phyloP scores from a whole-genome alignment of 1,284 basidiomycete species.

The Violaceomyces palustris region DNA sequence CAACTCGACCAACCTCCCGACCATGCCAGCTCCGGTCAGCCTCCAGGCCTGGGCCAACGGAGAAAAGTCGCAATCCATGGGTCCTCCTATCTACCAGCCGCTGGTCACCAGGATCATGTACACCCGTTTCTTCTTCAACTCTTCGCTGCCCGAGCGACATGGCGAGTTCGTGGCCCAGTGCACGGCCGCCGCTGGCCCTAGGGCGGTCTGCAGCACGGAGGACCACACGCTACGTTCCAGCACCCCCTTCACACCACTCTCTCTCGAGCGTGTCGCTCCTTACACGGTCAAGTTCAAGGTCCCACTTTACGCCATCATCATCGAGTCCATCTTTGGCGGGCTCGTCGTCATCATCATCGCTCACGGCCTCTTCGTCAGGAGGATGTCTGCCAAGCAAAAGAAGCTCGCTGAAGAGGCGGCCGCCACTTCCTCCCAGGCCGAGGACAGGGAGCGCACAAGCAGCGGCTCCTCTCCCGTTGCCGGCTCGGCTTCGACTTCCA shows the following conservation, averaged over 20 bases:
- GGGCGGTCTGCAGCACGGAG: constrained; percentile 34
- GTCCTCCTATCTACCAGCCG: constrained; percentile 24
- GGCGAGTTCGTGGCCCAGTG: constrained; percentile 30
- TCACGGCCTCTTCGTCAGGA: constrained; percentile 28
- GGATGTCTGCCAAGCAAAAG: constrained; percentile 27
- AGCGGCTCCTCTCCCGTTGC: too few relatives aligned
- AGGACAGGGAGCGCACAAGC: too few relatives aligned
- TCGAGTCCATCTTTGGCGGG: constrained; percentile 19
- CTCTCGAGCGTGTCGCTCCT: constrained; percentile 11
- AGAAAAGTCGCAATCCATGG: constrained; percentile 24
- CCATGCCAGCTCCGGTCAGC: constrained; percentile 25
- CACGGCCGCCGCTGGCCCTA: constrained; percentile 7
- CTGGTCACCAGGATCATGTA: constrained; percentile 33
- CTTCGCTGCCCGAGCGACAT: constrained; percentile 28
- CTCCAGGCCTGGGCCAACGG: constrained; percentile 40
- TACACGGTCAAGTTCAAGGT: constrained; percentile 10
- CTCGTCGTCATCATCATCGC: constrained; percentile 35
- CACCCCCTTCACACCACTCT: too few relatives aligned
- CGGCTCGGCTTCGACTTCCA: too few relatives aligned
- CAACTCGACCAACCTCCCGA: constrained; percentile 28
- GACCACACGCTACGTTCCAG: constrained; percentile 33
- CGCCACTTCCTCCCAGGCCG: too few relatives aligned
- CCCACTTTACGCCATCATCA: constrained; percentile 26
- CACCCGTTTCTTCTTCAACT: constrained; percentile 47
- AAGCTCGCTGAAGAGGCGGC: constrained; percentile 17